Evolutionary conservation across 441 rosid species (phyloP), one percentile per base, ranked within the genome.

Genomic region (Pelargonium cotyledonis): DNA sequence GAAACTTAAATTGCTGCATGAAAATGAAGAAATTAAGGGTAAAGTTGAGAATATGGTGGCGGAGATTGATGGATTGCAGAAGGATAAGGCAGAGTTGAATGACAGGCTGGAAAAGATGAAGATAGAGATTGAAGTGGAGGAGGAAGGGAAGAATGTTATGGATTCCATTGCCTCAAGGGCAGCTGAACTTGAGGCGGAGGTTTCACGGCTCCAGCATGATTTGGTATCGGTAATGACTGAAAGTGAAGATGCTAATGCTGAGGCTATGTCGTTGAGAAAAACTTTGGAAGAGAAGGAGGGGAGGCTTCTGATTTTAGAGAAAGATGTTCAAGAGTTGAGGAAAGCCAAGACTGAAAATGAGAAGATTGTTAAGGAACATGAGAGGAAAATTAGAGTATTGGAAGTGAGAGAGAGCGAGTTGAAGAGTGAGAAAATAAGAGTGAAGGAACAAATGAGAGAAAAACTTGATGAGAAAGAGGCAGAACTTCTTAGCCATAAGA

Each of bases 151-250:
- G 76, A 79, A 44, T 74, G 77, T 73, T 8, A 60, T 89, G 0
- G 91, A 87, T 6, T 70, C 86, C 2, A 72, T 90, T 0, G 80
- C 86, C 0, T 66, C 71, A 0, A 83, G 96, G 69, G 88, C 92
- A 6, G 77, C 63, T 8, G 92, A 89, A 71, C 85, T 91, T 15
- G 96, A 91, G 69, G 77, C 72, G 0, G 92, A 86, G 71, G 85
- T 83, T 8, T 66, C 79, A 0, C 81, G 85, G 81, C 86, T 89
- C 19, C 96, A 87, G 58, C 90, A 88, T 3, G 94, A 91, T 63
- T 67, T 88, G 76, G 72, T 82, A 11, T 65, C 55, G 6, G 80
- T 85, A 0, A 80, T 81, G 85, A 78, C 40, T 14, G 91, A 73
- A 3, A 80, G 75, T 0, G 86, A 80, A 40, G 88, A 90, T 47